Conservation (phyloP, 129 eudicot species). For the Artemisia annua region DNA sequence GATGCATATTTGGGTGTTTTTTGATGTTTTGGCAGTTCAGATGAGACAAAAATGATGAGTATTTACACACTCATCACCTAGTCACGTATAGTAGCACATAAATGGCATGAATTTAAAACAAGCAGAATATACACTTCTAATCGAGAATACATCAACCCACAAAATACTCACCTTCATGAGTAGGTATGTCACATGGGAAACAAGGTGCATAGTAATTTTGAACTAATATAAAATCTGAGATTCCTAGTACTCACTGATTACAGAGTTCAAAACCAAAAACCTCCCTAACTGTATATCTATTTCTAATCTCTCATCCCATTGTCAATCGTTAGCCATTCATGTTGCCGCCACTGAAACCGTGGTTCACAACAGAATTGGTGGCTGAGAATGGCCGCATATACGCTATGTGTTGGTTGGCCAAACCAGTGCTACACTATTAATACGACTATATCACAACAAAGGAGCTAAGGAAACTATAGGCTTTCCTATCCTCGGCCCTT, state of each 20-base stretch:
- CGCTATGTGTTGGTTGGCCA: conserved; percentile 40
- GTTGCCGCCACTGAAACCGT: conserved; percentile 3
- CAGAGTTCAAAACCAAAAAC: conserved; percentile 6
- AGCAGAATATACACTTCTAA: too few species aligned
- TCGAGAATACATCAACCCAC: too few species aligned
- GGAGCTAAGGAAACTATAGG: conserved; percentile 41
- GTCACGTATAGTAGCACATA: too few species aligned
- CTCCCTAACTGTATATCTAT: background rate
- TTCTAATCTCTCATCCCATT: background rate
- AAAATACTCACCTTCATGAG: background rate
- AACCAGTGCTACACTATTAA: conserved; percentile 36
- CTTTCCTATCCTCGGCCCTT: conserved; percentile 40
- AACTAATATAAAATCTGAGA: background rate
- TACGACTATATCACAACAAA: conserved; percentile 45
- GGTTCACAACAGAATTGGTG: conserved; percentile 29
- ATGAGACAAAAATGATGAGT: too few species aligned
- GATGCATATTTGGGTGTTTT: too few species aligned
- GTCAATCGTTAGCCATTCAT: background rate
- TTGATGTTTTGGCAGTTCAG: too few species aligned
- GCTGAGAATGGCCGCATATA: conserved; percentile 34
- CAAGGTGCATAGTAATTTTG: too few species aligned
- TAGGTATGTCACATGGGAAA: background rate
- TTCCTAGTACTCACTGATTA: background rate
- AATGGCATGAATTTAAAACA: too few species aligned
- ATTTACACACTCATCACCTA: too few species aligned